Base-by-base conservation (phyloP, 208 protist genomes). In the Acanthamoeba polyphaga region DNA sequence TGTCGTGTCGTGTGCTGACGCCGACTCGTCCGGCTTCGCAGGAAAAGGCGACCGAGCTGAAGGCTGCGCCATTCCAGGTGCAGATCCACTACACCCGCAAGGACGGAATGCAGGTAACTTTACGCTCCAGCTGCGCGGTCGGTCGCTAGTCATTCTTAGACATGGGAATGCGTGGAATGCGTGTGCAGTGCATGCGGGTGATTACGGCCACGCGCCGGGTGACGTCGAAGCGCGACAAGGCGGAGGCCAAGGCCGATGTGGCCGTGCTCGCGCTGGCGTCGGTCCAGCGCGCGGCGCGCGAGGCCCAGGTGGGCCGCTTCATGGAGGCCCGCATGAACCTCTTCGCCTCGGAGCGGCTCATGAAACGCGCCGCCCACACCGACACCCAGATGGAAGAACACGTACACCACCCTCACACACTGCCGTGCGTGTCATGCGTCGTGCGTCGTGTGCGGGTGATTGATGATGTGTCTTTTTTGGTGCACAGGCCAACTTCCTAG, bases 371-470 rank as follows among this genome's bases (percentile, higher is more conserved):
- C 6, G 91, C 91, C 38, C 5, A 43, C 38, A 85, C 70, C 91
- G 91, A 94, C 60, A 85, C 38, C 49, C 91, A 94, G 38, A 82
- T 88, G 91, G 91, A 88, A 27, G 91, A 82, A 62, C 51, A 94
- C 43, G 62, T 80, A 93, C 62, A 24, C 38, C 2, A 22, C 58
- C 43, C n/a, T 19, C 55, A 0, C 55, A 0, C 19, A 4, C 12
- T 66, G 15, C 22, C 1, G 27, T 9, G 62, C 17, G 62, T 29
- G 27, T 68, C 17, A 5, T 68, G 62, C 2, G 9, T 6, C 22
- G 55, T 15, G 62, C 0, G 24, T 66, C 27, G 62, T n/a, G 62
- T 8, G 2, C 7, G 2, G 27, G 24, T 19, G 27, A 68, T n/a
- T 68, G 27, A 68, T n/a, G 62, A n/a, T 7, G 17, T n/a, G 0